These are phyloP conservation scores for Phellopilus nigrolimitatus DNA, from an alignment of 1,284 basidiomycete genomes.

Conservation along the genomic window DNA sequence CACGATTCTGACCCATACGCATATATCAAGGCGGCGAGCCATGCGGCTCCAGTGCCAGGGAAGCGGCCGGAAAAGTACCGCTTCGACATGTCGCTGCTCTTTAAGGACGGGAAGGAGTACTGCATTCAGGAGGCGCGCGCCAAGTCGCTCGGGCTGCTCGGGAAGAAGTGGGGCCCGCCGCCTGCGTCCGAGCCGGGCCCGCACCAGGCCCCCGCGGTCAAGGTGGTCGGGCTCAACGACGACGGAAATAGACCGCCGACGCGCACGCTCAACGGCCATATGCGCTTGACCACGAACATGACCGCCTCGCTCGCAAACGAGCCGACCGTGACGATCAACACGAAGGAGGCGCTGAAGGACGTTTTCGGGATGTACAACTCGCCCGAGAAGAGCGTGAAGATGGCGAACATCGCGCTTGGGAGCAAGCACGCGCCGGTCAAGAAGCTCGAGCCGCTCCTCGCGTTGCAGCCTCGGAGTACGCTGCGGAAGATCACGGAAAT, in stretches of 20 bases:
- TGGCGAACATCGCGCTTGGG: constrained; percentile 39
- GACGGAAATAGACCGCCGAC: constrained; percentile 39
- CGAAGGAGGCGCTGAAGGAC: constrained; percentile 88
- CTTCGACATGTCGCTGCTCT: constrained; percentile 63
- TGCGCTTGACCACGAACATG: constrained; percentile 17
- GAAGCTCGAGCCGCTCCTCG: constrained; percentile 48
- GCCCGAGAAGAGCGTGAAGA: constrained; percentile 67
- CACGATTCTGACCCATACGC: constrained; percentile 17
- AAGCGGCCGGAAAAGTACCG: constrained; percentile 66
- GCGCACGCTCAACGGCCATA: constrained; percentile 24
- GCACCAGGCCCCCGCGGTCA: constrained; percentile 27
- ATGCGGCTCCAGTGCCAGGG: constrained; percentile 58
- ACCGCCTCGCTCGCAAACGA: constrained; percentile 34
- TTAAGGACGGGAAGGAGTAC: constrained; percentile 65
- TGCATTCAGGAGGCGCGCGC: constrained; percentile 73
- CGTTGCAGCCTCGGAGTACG: constrained; percentile 21
- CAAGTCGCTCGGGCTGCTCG: constrained; percentile 69
- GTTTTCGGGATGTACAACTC: constrained; percentile 93
- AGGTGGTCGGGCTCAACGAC: constrained; percentile 48
- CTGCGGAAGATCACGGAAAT: constrained; percentile 32
- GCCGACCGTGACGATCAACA: constrained; percentile 77
- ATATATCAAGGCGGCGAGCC: constrained; percentile 49
- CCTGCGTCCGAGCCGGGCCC: constrained; percentile 38
- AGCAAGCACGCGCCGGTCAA: constrained; percentile 68
- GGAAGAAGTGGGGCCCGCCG: constrained; percentile 75